These are phyloP conservation scores for Candida namnaoensis DNA, from an alignment of 805 yeast genomes.

Conservation along the genomic window DNA sequence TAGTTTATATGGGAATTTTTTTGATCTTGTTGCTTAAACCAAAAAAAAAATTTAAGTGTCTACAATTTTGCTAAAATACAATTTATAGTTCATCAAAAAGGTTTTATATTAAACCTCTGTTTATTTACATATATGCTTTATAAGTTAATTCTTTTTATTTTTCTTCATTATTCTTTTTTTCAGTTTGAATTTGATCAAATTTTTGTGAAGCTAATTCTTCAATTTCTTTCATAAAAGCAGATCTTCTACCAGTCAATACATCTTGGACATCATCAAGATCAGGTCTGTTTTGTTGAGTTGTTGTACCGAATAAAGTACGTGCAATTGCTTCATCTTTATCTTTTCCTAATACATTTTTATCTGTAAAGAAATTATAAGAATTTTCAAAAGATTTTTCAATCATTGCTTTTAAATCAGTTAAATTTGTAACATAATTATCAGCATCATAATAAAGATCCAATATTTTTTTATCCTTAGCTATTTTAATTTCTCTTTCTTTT, in stretches of 20 bases:
- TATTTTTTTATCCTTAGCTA: slow-evolving; percentile 44
- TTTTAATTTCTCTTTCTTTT: slow-evolving; percentile 41
- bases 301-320: slow-evolving; percentile 26
- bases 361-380: slow-evolving; percentile 15
- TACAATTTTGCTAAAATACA: no score
- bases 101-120: not conserved
- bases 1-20: no score
- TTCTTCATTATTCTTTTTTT: not conserved
- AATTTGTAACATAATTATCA: slow-evolving; percentile 62
- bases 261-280: slow-evolving; percentile 27
- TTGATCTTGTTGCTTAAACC: not conserved
- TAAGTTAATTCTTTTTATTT: not conserved
- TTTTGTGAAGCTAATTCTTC: slow-evolving; percentile 1
- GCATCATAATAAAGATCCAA: slow-evolving; percentile 69
- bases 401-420: slow-evolving; percentile 49
- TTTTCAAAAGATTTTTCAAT: slow-evolving; percentile 45
- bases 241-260: slow-evolving; percentile 22
- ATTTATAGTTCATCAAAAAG: no score
- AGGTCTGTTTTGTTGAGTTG: slow-evolving; percentile 20
- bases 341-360: slow-evolving; percentile 14
- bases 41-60: no score
- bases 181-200: not conserved
- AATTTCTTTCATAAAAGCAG: slow-evolving; percentile 18
- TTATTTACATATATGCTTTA: not conserved
- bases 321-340: slow-evolving; percentile 14